Conservation (phyloP, 2,329 filamentous ascomycete genomes). For the Alternaria arborescens region DNA sequence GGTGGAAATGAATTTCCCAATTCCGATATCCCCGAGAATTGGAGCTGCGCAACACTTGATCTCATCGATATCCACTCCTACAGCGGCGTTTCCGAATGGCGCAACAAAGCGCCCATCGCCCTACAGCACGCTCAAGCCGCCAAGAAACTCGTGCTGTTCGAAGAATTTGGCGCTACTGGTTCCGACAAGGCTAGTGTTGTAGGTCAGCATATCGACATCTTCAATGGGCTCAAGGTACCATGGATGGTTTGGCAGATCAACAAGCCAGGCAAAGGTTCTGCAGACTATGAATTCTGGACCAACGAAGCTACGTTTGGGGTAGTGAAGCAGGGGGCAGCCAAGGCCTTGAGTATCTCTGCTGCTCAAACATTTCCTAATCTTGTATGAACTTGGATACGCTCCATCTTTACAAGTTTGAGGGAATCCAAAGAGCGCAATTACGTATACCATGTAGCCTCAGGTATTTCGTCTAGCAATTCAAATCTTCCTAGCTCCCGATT, state of each 20-base stretch:
- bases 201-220: constrained; percentile 15
- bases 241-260: constrained; percentile 17
- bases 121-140: constrained; percentile 9
- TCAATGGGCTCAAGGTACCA: constrained; percentile 14
- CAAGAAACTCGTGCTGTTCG: constrained; percentile 13
- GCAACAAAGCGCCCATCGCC: constrained; percentile 11
- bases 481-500: constrained; percentile 69
- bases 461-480: constrained; percentile 64
- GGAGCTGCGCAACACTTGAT: constrained; percentile 4
- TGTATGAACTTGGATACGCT: neutral
- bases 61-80: constrained; percentile 16
- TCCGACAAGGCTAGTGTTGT: constrained; percentile 3
- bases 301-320: constrained; percentile 7
- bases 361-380: neutral
- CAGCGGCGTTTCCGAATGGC: constrained; percentile 11
- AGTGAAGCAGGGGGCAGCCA: constrained; percentile 1
- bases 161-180: constrained; percentile 15
- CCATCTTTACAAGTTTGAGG: neutral
- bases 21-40: neutral
- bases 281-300: constrained; percentile 19
- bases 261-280: constrained; percentile 14
- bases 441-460: constrained; percentile 70
- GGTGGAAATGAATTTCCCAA: neutral
- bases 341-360: neutral
- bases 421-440: constrained; percentile 30